Conservation (phyloP, 345 rosid genomes). For the Diplotaxis tenuifolia region DNA sequence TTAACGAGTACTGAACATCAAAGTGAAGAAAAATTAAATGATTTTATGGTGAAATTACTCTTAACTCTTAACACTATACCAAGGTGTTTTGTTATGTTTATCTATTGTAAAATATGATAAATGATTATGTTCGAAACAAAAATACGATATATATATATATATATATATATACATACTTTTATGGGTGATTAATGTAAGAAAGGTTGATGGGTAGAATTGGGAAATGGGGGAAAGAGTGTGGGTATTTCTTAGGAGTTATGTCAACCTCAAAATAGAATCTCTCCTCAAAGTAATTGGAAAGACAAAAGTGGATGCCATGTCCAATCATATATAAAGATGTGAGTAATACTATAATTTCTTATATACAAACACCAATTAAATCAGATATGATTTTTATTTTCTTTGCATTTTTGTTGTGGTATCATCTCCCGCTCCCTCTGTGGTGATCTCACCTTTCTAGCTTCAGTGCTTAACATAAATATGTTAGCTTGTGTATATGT, state of each 20-base stretch:
- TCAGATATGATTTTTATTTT: neutral
- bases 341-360: neutral
- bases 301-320: conserved; percentile 37
- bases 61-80: neutral
- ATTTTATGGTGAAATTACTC: neutral
- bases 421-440: conserved; percentile 15
- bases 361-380: conserved; percentile 5
- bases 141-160: no score
- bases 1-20: neutral
- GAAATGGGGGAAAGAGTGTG: conserved; percentile 23
- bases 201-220: conserved; percentile 35
- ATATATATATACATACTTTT: neutral
- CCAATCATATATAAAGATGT: conserved; percentile 30
- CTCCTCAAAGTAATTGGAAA: conserved; percentile 37
- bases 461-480: conserved; percentile 20
- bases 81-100: neutral
- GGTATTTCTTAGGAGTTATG: conserved; percentile 35
- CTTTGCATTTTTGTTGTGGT: conserved; percentile 11
- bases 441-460: conserved; percentile 32
- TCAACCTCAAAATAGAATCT: conserved; percentile 39
- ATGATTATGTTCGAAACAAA: neutral
- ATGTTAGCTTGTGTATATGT: neutral
- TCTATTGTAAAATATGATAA: neutral
- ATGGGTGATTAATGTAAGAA: conserved; percentile 11
- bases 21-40: neutral